Conservation (phyloP, 73 alveolate genomes). For the Breviolum minutum region DNA sequence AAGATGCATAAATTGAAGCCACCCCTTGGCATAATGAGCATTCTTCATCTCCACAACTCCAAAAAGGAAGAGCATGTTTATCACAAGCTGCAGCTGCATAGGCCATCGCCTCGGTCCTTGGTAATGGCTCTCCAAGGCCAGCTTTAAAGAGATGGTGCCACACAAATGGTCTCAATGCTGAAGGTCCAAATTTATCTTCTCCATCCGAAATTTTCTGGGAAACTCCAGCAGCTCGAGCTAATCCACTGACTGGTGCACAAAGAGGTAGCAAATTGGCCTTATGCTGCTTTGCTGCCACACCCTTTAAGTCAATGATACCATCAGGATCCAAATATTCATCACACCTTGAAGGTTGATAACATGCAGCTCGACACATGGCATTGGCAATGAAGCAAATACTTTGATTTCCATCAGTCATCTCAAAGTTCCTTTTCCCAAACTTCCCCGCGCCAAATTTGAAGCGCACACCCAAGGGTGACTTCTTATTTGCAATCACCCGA, state of each 20-base stretch:
- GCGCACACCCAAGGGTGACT: neutral
- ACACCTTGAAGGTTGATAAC: constrained; percentile 19
- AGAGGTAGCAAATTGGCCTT: neutral
- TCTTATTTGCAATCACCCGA: neutral
- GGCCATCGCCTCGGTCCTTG: constrained; percentile 24
- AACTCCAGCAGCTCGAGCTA: constrained; percentile 29
- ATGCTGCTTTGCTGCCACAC: neutral
- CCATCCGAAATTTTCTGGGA: neutral
- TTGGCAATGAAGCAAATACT: no score
- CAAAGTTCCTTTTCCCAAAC: no score
- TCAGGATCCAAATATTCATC: constrained; percentile 39
- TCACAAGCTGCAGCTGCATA: constrained; percentile 35
- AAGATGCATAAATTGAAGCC: neutral
- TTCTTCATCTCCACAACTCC: neutral
- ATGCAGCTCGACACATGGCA: constrained; percentile 62
- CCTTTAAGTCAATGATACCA: neutral
- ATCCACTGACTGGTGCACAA: constrained; percentile 40
- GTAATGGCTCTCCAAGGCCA: neutral
- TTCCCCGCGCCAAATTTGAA: no score
- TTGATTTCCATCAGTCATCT: no score
- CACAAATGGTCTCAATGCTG: constrained; percentile 34
- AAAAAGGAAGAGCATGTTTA: neutral
- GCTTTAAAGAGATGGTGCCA: constrained; percentile 33
- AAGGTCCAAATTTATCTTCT: neutral
- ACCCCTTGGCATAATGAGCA: constrained; percentile 44